These are phyloP conservation scores for Acanthamoeba healyi DNA, from an alignment of 208 protist genomes.

Conservation along the genomic window DNA sequence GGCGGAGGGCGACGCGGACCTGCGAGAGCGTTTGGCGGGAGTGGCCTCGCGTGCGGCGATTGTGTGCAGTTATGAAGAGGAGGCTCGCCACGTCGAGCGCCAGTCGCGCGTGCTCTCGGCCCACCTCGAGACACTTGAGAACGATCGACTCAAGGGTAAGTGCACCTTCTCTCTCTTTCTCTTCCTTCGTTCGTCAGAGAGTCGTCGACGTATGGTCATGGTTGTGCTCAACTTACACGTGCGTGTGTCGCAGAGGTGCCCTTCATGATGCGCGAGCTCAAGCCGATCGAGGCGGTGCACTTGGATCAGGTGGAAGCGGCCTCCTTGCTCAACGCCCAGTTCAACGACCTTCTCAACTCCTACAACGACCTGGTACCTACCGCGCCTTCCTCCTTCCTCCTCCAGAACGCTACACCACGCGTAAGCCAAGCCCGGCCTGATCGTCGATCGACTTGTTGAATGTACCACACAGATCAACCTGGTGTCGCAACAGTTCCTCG, in stretches of 20 bases:
- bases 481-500: conserved; percentile 63
- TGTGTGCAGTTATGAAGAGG: conserved; percentile 52
- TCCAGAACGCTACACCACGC: too few relatives aligned
- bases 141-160: conserved; percentile 46
- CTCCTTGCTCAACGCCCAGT: conserved; percentile 48
- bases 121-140: conserved; percentile 43
- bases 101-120: neutral
- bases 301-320: conserved; percentile 50
- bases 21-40: conserved; percentile 1
- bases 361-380: conserved; percentile 59
- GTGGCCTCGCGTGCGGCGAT: conserved; percentile 8
- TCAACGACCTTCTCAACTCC: conserved; percentile 56
- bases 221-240: neutral
- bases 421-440: neutral
- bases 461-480: conserved; percentile 15
- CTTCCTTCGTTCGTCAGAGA: neutral
- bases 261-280: neutral
- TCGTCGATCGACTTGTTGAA: too few relatives aligned
- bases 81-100: conserved; percentile 20
- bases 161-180: neutral
- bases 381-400: neutral
- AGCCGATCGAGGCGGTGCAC: conserved; percentile 51
- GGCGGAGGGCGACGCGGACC: too few relatives aligned
- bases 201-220: neutral
- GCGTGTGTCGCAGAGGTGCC: conserved; percentile 26